Evolutionary conservation across 441 rosid genomes (phyloP).

Genomic region (Erodium chrysanthum): DNA sequence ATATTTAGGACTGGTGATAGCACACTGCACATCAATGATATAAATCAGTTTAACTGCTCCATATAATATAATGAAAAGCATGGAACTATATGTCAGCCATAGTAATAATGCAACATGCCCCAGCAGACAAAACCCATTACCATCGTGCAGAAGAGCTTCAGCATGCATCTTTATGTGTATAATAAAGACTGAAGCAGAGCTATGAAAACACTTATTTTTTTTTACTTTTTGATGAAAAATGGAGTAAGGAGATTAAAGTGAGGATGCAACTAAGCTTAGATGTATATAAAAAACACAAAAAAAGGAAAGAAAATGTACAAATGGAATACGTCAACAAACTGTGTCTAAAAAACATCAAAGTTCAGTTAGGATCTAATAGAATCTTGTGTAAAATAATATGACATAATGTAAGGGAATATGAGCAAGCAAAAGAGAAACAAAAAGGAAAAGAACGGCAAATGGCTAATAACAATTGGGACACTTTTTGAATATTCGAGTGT

Average conservation of each 20-base stretch:
- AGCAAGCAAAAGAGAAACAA: background rate
- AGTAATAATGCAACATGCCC: background rate
- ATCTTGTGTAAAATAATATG: background rate
- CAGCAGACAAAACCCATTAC: slow-evolving; percentile 7
- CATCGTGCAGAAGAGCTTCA: background rate
- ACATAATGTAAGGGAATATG: background rate
- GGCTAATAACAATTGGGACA: slow-evolving; percentile 1
- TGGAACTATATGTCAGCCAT: slow-evolving; percentile 5
- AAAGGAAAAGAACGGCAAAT: background rate
- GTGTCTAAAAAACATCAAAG: background rate
- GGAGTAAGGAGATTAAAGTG: background rate
- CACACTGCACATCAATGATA: slow-evolving; percentile 48
- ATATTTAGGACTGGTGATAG: slow-evolving; percentile 96
- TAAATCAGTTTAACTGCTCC: slow-evolving; percentile 24
- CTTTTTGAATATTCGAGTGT: background rate
- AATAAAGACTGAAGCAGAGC: background rate
- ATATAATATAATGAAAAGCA: slow-evolving; percentile 17
- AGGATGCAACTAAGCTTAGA: background rate
- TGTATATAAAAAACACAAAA: background rate
- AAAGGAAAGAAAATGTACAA: background rate
- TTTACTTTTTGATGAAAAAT: background rate
- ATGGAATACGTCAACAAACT: background rate
- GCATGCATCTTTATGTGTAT: background rate
- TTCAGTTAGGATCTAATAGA: background rate
- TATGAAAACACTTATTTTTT: background rate